Conservation (phyloP, 495 filamentous ascomycete genomes). For the Coniosporium apollinis region DNA sequence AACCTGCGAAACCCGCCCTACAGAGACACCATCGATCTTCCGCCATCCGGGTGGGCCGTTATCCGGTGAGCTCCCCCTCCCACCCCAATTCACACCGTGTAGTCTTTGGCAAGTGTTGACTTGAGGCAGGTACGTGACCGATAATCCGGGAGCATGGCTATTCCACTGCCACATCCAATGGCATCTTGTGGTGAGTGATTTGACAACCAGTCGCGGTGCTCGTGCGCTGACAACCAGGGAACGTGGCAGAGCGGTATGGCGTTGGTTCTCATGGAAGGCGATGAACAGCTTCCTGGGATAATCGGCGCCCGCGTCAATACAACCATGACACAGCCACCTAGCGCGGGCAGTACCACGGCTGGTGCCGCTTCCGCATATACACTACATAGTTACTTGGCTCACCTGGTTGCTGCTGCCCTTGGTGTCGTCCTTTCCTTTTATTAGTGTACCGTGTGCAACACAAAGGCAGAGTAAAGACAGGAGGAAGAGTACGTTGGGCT, state of each 20-base stretch:
- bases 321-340: background rate
- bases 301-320: background rate
- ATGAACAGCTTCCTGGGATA: background rate
- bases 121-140: slow-evolving; percentile 16
- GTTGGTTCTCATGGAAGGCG: background rate
- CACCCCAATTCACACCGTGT: too few species aligned
- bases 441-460: too few species aligned
- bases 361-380: background rate
- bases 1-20: slow-evolving; percentile 13
- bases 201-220: background rate
- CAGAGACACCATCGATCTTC: slow-evolving; percentile 11
- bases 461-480: too few species aligned
- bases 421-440: background rate
- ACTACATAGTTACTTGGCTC: background rate
- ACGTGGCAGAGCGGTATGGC: background rate
- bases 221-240: background rate
- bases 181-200: slow-evolving; percentile 13
- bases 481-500: background rate
- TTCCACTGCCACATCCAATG: slow-evolving; percentile 30
- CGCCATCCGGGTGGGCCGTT: slow-evolving; percentile 9
- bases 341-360: background rate
- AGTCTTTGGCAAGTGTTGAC: too few species aligned
- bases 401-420: background rate
- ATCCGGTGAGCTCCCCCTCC: slow-evolving; percentile 7
- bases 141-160: slow-evolving; percentile 37